Conservation (phyloP, 2,329 filamentous ascomycete species). For the Colletotrichum echinochloae region DNA sequence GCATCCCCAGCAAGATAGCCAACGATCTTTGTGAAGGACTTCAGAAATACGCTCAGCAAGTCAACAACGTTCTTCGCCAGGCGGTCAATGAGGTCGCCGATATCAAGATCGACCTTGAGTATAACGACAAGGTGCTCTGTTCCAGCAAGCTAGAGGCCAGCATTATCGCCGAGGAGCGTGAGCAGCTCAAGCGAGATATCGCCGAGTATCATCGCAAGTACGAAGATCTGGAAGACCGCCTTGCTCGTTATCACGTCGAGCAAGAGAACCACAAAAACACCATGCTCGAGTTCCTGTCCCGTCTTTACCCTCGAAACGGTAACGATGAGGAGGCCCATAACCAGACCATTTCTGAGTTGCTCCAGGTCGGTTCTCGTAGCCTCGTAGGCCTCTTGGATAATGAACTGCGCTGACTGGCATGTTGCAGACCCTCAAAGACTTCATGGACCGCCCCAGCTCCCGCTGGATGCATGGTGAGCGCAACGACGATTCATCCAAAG, state of each 20-base stretch:
- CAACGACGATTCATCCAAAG: slow-evolving; percentile 18
- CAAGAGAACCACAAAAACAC: slow-evolving; percentile 39
- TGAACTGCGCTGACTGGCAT: background rate
- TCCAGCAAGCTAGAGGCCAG: slow-evolving; percentile 40
- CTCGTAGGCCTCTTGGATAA: background rate
- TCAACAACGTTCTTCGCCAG: slow-evolving; percentile 45
- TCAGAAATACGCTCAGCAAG: slow-evolving; percentile 46
- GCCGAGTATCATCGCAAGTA: slow-evolving; percentile 45
- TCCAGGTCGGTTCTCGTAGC: slow-evolving; percentile 24
- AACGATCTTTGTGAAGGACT: slow-evolving; percentile 39
- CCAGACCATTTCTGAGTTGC: slow-evolving; percentile 47
- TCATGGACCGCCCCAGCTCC: slow-evolving; percentile 22
- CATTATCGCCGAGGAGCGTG: slow-evolving; percentile 31
- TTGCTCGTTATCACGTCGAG: slow-evolving; percentile 39
- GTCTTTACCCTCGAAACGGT: slow-evolving; percentile 32
- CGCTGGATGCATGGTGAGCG: slow-evolving; percentile 31
- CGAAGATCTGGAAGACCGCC: slow-evolving; percentile 42
- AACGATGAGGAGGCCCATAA: slow-evolving; percentile 34
- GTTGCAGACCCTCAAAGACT: slow-evolving; percentile 29
- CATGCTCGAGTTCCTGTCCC: slow-evolving; percentile 35
- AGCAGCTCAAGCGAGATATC: slow-evolving; percentile 39
- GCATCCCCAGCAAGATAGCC: slow-evolving; percentile 39
- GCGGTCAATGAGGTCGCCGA: slow-evolving; percentile 41
- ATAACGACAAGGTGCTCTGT: slow-evolving; percentile 47
- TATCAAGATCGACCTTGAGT: slow-evolving; percentile 49